phyloP scores from a whole-genome alignment of 495 filamentous ascomycete species.

The Penicillium ochrochloron region DNA sequence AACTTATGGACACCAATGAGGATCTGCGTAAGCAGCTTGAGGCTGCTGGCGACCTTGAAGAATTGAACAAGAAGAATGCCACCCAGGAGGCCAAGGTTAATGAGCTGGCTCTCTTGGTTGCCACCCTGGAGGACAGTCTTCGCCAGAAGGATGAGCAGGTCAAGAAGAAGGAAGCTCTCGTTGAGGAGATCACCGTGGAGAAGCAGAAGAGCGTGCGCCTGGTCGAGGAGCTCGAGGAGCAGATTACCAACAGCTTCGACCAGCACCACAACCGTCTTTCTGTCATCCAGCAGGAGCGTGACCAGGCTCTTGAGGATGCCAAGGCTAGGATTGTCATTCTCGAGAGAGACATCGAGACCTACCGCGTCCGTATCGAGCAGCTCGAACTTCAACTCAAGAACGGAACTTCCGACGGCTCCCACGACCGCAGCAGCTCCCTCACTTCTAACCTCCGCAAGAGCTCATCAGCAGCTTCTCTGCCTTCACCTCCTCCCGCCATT shows the following conservation, averaged over 20 bases:
- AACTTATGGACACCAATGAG: conserved; percentile 48
- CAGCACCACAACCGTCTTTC: conserved; percentile 88
- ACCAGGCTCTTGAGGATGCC: conserved; percentile 53
- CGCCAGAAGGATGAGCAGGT: conserved; percentile 74
- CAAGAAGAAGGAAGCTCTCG: conserved; percentile 67
- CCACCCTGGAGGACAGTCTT: conserved; percentile 62
- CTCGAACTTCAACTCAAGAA: conserved; percentile 57
- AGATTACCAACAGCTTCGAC: conserved; percentile 92
- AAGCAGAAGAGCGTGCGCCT: conserved; percentile 86
- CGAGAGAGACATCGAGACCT: conserved; percentile 58
- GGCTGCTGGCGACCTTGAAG: conserved; percentile 35
- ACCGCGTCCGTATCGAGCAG: conserved; percentile 55
- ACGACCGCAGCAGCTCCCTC: conserved; percentile 77
- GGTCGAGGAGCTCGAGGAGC: conserved; percentile 95
- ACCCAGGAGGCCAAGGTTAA: conserved; percentile 52
- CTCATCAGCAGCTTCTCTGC: conserved; percentile 78
- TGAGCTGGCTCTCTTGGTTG: conserved; percentile 56
- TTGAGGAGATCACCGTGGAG: conserved; percentile 62
- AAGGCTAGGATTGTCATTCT: conserved; percentile 49
- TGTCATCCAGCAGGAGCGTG: conserved; percentile 62
- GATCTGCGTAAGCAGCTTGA: conserved; percentile 60
- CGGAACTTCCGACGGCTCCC: conserved; percentile 41
- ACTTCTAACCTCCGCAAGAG: conserved; percentile 85
- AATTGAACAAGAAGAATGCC: conserved; percentile 41
- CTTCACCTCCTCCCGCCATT: conserved; percentile 94